These are phyloP conservation scores for Dendrobium catenatum DNA, from an alignment of 106 monocot genomes.

Conservation along the genomic window DNA sequence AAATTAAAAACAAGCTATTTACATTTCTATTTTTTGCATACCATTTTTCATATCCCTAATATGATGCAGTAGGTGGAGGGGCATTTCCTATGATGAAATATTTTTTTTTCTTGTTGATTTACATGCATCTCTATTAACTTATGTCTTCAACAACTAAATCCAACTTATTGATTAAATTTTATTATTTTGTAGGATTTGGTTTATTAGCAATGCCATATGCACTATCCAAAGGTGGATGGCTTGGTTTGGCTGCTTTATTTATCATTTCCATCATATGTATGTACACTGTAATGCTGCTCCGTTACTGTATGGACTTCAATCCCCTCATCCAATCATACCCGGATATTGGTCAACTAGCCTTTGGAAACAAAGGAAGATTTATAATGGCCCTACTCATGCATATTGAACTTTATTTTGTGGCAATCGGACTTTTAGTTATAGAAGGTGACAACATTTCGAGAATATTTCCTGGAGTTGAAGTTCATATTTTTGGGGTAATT, in stretches of 20 bases:
- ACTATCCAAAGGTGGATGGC: constrained; percentile 47
- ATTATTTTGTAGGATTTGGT: constrained; percentile 11
- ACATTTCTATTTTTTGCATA: too few relatives aligned
- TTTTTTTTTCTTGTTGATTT: too few relatives aligned
- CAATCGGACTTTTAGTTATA: constrained; percentile 8
- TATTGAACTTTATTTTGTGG: constrained; percentile 53
- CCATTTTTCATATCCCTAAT: too few relatives aligned
- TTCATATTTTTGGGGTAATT: neutral
- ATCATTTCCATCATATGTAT: constrained; percentile 26
- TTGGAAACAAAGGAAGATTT: constrained; percentile 36
- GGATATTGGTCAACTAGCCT: constrained; percentile 48
- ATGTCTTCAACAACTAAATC: too few relatives aligned
- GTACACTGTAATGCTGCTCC: constrained; percentile 48
- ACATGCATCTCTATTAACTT: too few relatives aligned
- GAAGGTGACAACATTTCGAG: neutral
- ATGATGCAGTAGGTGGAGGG: too few relatives aligned
- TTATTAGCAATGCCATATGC: constrained; percentile 58
- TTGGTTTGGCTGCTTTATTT: constrained; percentile 33
- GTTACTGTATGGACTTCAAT: constrained; percentile 42
- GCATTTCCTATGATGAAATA: too few relatives aligned
- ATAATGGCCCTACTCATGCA: constrained; percentile 34
- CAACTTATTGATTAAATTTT: neutral
- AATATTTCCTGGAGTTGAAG: neutral
- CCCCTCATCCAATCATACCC: constrained; percentile 35
- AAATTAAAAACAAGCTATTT: too few relatives aligned